These are phyloP conservation scores for Talaromyces sp. DNA, from an alignment of 2,329 filamentous ascomycete genomes.

Conservation along the genomic window DNA sequence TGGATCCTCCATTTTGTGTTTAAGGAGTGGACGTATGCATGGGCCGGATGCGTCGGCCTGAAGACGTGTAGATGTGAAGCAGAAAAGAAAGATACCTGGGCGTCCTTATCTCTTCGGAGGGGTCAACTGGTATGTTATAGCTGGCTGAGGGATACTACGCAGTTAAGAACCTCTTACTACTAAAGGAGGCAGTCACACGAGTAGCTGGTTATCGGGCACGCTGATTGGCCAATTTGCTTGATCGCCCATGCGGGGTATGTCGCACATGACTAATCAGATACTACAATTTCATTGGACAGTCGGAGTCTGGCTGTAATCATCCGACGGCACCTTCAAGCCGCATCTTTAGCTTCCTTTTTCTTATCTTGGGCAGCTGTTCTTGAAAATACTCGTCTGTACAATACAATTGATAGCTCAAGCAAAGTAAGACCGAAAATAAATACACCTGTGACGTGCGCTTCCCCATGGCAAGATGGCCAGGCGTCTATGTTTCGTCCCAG, in stretches of 20 bases:
- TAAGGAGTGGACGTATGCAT: neutral
- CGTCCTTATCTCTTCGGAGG: neutral
- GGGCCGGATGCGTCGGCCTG: neutral
- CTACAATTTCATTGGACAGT: neutral
- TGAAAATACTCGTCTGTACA: neutral
- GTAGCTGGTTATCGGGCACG: neutral
- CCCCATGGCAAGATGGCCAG: neutral
- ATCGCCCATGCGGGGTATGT: neutral
- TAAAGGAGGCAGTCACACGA: neutral
- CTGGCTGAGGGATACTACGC: neutral
- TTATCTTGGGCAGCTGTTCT: too few species aligned
- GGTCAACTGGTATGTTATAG: neutral
- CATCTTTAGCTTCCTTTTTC: neutral
- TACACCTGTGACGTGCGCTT: neutral
- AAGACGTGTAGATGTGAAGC: neutral
- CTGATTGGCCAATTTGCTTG: neutral
- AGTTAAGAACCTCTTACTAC: too few species aligned
- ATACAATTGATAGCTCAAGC: neutral
- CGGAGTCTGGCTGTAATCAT: neutral
- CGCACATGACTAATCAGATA: neutral
- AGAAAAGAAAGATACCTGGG: neutral
- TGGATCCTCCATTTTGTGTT: conserved; percentile 9
- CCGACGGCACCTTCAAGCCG: neutral
- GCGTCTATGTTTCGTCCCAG: neutral
- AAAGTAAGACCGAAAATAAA: neutral